These are phyloP conservation scores for Tephrocybe sp. DNA, from an alignment of 768 basidiomycete genomes.

Conservation along the genomic window DNA sequence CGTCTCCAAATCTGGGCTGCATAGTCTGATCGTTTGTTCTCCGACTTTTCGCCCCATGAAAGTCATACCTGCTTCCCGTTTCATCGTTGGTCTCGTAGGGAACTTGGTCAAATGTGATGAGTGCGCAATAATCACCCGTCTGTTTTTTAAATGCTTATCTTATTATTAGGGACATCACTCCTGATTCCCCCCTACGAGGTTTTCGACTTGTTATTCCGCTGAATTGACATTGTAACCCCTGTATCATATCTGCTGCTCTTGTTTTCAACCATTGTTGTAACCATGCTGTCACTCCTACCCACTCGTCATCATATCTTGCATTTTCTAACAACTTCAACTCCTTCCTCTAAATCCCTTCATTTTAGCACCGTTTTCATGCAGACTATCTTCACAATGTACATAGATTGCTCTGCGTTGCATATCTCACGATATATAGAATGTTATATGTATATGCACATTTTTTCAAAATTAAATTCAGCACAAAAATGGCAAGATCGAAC, in stretches of 20 bases:
- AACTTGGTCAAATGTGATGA: neutral
- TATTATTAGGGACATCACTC: neutral
- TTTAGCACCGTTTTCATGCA: neutral
- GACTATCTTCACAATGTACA: constrained; percentile 13
- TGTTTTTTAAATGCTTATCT: too few relatives aligned
- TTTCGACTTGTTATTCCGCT: neutral
- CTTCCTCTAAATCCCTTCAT: neutral
- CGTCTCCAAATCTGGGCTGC: too few relatives aligned
- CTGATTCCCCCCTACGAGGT: neutral
- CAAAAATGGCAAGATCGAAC: too few relatives aligned
- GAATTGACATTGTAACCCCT: constrained; percentile 1
- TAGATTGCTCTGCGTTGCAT: constrained; percentile 5
- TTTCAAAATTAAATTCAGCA: neutral
- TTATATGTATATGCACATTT: constrained; percentile 8
- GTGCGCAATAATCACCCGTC: neutral
- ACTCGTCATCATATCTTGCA: neutral
- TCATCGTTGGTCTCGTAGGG: neutral
- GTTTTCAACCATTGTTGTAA: constrained; percentile 5
- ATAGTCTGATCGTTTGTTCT: too few relatives aligned
- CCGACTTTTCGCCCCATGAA: too few relatives aligned
- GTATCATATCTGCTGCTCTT: constrained; percentile 7
- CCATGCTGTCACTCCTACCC: neutral
- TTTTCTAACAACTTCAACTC: neutral
- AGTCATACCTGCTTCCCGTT: too few relatives aligned
- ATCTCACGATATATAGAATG: neutral